phyloP scores from a whole-genome alignment of 108 stramenopile species.

The Cyclotella sp. region DNA sequence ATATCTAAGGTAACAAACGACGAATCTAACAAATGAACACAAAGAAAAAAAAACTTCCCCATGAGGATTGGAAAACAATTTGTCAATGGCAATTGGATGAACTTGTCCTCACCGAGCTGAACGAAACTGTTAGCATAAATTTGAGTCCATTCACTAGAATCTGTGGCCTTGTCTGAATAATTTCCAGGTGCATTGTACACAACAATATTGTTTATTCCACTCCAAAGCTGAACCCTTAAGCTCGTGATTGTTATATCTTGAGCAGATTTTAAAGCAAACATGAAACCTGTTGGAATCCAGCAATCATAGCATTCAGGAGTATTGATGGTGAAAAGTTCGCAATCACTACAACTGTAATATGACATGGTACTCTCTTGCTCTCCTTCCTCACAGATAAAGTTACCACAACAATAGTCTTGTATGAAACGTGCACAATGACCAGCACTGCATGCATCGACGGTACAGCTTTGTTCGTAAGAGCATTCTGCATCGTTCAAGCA shows the following conservation, averaged over 20 bases:
- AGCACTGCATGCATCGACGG: neutral
- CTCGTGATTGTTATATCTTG: slow-evolving; percentile 1
- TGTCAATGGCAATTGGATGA: neutral
- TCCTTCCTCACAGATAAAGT: neutral
- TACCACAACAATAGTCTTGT: neutral
- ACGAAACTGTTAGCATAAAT: neutral
- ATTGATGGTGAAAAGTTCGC: neutral
- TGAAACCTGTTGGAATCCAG: neutral
- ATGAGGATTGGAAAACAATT: neutral
- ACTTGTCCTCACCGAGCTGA: neutral
- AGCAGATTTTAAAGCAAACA: neutral
- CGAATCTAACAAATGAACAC: neutral
- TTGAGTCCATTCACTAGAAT: neutral
- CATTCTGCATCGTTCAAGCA: neutral
- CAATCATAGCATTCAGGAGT: slow-evolving; percentile 1
- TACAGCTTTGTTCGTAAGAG: neutral
- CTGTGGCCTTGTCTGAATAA: slow-evolving; percentile 1
- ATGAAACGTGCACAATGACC: neutral
- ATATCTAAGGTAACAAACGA: slow-evolving; percentile 4
- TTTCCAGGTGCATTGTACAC: slow-evolving; percentile 2
- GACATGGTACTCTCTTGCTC: neutral
- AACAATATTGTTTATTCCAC: neutral
- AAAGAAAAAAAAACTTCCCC: neutral
- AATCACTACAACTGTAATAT: neutral
- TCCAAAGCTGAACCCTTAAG: neutral